Conservation (phyloP, 495 filamentous ascomycete genomes). For the Tuber calosporum region DNA sequence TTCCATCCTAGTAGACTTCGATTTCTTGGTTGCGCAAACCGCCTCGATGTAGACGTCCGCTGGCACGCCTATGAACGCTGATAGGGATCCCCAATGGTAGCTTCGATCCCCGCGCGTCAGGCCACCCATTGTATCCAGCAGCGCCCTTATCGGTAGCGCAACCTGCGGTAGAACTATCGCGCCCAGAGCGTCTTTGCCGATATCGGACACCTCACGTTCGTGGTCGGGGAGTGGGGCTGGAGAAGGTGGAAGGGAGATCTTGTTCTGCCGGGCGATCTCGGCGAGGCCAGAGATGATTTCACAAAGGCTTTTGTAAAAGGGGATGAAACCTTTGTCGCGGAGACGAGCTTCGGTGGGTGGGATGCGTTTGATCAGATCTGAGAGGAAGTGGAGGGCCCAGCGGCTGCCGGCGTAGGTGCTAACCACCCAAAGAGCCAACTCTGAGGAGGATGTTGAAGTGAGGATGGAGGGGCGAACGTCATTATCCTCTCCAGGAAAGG, state of each 20-base stretch:
- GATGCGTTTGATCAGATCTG: background rate
- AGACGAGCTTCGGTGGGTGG: constrained; percentile 9
- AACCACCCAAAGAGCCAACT: background rate
- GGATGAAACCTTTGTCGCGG: background rate
- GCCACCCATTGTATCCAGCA: background rate
- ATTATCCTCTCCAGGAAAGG: background rate
- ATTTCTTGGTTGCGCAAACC: background rate
- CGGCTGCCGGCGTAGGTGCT: background rate
- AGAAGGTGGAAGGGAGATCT: constrained; percentile 1
- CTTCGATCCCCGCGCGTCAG: background rate
- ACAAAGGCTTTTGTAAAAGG: background rate
- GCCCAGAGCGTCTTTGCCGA: background rate
- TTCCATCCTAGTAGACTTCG: background rate
- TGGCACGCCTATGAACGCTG: background rate
- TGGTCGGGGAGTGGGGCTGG: background rate
- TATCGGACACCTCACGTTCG: background rate
- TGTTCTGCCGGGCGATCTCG: background rate
- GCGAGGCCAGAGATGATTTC: background rate
- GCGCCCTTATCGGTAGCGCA: background rate
- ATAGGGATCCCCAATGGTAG: constrained; percentile 9
- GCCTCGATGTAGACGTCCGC: background rate
- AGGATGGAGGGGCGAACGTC: background rate
- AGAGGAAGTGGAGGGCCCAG: background rate
- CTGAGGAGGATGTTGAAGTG: background rate
- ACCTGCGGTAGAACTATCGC: background rate